phyloP scores from a whole-genome alignment of 768 basidiomycete species.

The Boletus tomentosulus region DNA sequence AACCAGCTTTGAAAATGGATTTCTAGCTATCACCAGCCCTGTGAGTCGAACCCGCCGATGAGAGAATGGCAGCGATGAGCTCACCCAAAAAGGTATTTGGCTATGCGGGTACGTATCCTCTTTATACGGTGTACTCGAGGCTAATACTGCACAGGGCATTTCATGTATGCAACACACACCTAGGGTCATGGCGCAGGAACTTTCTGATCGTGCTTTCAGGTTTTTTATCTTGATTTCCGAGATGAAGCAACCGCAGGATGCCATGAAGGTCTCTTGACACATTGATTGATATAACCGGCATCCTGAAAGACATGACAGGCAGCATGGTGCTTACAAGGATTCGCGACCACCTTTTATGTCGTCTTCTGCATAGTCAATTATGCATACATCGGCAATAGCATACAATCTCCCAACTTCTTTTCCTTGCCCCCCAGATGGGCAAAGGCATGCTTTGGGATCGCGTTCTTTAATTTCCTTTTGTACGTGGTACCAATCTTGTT shows the following conservation, averaged over 20 bases:
- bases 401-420: background rate
- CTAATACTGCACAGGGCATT: constrained; percentile 37
- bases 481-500: background rate
- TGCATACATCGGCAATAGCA: background rate
- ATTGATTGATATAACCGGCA: background rate
- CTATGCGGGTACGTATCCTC: background rate
- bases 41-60: background rate
- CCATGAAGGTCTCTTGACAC: background rate
- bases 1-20: constrained; percentile 37
- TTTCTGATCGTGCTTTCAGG: background rate
- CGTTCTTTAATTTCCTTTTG: background rate
- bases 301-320: background rate
- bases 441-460: background rate
- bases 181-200: background rate
- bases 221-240: background rate
- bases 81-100: background rate
- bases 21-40: background rate
- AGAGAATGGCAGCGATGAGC: background rate
- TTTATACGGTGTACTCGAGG: background rate
- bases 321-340: background rate
- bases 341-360: background rate
- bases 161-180: constrained; percentile 37
- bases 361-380: background rate
- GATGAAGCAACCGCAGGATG: background rate
- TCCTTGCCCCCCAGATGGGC: background rate